Conservation (phyloP, 345 rosid genomes). For the Acer yangbiense region DNA sequence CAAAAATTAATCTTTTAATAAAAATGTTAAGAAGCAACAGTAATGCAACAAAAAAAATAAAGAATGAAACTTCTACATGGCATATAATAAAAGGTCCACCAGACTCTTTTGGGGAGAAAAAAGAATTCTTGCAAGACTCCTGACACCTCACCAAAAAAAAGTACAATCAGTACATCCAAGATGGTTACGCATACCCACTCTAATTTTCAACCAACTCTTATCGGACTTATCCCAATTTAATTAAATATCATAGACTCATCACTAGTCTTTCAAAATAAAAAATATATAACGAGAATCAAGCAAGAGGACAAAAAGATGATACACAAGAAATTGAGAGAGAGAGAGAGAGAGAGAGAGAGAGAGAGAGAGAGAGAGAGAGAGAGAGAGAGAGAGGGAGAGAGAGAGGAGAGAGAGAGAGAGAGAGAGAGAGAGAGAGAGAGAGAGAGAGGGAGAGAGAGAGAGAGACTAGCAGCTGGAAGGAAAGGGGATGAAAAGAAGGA, state of each 20-base stretch:
- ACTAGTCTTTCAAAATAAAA: not conserved
- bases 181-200: not conserved
- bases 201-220: not conserved
- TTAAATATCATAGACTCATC: not conserved
- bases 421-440: too few species aligned
- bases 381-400: too few species aligned
- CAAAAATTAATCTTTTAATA: not conserved
- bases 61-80: not conserved
- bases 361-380: too few species aligned
- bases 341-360: too few species aligned
- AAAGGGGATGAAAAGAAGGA: too few species aligned
- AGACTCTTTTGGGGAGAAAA: not conserved
- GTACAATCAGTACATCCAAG: not conserved
- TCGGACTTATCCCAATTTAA: not conserved
- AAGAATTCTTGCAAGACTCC: not conserved
- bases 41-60: not conserved
- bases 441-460: too few species aligned
- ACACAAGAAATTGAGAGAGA: too few species aligned
- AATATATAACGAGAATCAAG: not conserved
- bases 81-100: not conserved
- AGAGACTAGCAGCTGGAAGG: too few species aligned
- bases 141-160: not conserved
- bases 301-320: not conserved
- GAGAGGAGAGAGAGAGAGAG: too few species aligned
- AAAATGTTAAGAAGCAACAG: not conserved